phyloP scores from a whole-genome alignment of 805 yeast genomes.

The Pichia eremophila region DNA sequence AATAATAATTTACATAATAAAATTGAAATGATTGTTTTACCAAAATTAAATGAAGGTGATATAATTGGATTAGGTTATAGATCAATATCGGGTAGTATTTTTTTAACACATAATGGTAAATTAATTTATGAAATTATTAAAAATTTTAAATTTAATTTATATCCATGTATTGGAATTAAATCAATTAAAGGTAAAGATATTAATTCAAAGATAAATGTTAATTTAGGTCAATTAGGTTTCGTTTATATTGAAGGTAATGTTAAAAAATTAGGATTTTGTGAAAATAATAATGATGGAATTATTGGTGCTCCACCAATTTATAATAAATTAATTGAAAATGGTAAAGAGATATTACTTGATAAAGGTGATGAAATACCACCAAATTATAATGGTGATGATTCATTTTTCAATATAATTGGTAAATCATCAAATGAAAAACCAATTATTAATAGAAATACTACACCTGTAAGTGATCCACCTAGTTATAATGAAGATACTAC shows the following conservation, averaged over 20 bases:
- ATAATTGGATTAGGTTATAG: constrained; percentile 48
- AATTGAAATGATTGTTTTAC: constrained; percentile 37
- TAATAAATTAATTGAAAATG: constrained; percentile 26
- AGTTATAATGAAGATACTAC: constrained; percentile 16
- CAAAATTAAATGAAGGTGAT: constrained; percentile 44
- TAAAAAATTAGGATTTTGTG: constrained; percentile 46
- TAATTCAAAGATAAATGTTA: constrained; percentile 40
- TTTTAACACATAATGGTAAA: constrained; percentile 48
- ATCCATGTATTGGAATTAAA: constrained; percentile 46
- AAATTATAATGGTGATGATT: constrained; percentile 48
- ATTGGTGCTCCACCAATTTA: constrained; percentile 33
- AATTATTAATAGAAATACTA: background rate
- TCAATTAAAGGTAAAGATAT: constrained; percentile 26
- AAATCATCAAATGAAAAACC: background rate
- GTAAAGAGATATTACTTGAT: constrained; percentile 41
- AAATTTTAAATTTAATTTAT: constrained; percentile 39
- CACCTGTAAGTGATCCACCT: constrained; percentile 24
- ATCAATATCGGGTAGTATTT: constrained; percentile 38
- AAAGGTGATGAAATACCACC: constrained; percentile 72
- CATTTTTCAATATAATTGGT: constrained; percentile 40
- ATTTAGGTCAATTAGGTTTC: constrained; percentile 85
- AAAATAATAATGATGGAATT: constrained; percentile 33
- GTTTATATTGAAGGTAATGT: constrained; percentile 85
- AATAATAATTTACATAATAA: constrained; percentile 18
- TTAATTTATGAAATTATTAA: constrained; percentile 41